Conservation (phyloP, 371 early-diverging fungal species). For the Fennellomyces sp. region DNA sequence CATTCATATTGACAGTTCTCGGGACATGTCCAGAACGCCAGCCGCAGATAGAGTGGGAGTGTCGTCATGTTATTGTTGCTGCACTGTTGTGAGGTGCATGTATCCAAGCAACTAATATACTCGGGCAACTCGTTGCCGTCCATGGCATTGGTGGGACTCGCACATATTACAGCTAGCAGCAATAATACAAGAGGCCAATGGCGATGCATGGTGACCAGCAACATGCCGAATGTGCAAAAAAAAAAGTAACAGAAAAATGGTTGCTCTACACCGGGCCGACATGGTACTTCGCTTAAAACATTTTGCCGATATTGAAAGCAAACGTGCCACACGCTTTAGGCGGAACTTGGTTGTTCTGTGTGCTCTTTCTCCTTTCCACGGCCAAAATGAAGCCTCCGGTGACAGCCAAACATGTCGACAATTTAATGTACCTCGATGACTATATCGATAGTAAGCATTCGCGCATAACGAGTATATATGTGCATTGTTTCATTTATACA, state of each 20-base stretch:
- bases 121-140: slow-evolving; percentile 11
- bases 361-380: no score
- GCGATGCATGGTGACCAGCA: slow-evolving; percentile 3
- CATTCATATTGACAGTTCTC: slow-evolving; percentile 14
- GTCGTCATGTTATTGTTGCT: not conserved
- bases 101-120: slow-evolving; percentile 2
- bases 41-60: slow-evolving; percentile 2
- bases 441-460: slow-evolving; percentile 83
- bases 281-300: not conserved
- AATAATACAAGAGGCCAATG: not conserved
- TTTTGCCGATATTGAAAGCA: no score
- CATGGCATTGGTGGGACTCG: not conserved
- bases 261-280: not conserved
- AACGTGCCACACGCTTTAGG: no score
- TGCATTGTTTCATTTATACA: not conserved
- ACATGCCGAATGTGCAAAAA: not conserved
- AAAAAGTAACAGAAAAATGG: not conserved
- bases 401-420: slow-evolving; percentile 38
- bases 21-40: not conserved
- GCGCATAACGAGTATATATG: not conserved
- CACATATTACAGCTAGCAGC: not conserved
- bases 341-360: no score
- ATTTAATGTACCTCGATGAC: slow-evolving; percentile 78
- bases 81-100: not conserved
- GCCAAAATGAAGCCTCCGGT: slow-evolving; percentile 33